A percentile compares a stretch with the other conserved stretches of the same genome.
Conservation (phyloP, 2,329 filamentous ascomycete species). For the Aureobasidium sp. region DNA sequence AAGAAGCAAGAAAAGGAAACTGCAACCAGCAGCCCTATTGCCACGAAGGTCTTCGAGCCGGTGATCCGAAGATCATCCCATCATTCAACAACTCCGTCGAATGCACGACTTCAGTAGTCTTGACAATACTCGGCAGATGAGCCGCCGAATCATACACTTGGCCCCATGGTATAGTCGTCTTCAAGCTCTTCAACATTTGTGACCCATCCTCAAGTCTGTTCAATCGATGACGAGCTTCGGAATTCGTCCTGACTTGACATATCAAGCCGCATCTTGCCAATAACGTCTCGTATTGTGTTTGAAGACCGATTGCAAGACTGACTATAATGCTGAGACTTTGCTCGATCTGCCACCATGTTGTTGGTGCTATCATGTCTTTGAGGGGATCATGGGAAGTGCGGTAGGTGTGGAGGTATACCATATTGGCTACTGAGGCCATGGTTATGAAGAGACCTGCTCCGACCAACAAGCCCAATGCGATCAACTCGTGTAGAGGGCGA, state of each 20-base stretch:
- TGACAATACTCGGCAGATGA: not conserved
- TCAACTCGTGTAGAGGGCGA: not conserved
- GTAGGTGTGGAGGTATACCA: not conserved
- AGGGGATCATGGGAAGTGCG: not conserved
- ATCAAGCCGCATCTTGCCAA: slow-evolving; percentile 1
- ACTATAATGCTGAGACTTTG: slow-evolving; percentile 5
- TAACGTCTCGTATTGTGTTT: not conserved
- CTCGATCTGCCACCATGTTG: slow-evolving; percentile 5
- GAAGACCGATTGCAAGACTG: not conserved
- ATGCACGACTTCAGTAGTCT: slow-evolving; percentile 7
- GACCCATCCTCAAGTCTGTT: not conserved
- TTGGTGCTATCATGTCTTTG: not conserved
- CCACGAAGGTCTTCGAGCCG: slow-evolving; percentile 4
- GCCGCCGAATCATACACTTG: not conserved
- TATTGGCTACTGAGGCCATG: slow-evolving; percentile 4
- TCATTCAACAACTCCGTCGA: not conserved
- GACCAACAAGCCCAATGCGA: not conserved
- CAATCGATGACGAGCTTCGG: not conserved
- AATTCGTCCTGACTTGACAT: not conserved
- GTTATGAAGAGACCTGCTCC: not conserved
- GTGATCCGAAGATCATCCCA: not conserved
- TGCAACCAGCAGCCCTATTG: not conserved
- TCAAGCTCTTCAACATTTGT: not conserved
- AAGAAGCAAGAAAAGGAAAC: not conserved
- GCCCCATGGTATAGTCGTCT: not conserved